Evolutionary conservation across 139 green algal genomes (phyloP).

Genomic region (Bryopsis sp.): DNA sequence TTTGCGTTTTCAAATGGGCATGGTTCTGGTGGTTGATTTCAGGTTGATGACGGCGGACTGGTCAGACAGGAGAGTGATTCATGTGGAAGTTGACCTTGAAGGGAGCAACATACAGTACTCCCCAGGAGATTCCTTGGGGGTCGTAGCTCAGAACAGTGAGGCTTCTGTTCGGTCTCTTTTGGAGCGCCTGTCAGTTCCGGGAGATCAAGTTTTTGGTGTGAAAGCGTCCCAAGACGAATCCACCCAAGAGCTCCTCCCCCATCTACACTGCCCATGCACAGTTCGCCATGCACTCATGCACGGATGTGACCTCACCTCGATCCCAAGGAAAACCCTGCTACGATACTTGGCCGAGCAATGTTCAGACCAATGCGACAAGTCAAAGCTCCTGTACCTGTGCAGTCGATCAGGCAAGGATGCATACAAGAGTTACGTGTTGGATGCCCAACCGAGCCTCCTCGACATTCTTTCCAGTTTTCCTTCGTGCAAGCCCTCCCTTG

Average conservation of each 20-base stretch:
- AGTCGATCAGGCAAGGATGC: conserved; percentile 38
- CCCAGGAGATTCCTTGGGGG: conserved; percentile 77
- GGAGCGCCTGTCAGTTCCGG: conserved; percentile 37
- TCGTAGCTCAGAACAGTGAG: conserved; percentile 66
- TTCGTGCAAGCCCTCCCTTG: conserved; percentile 64
- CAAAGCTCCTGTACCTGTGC: conserved; percentile 49
- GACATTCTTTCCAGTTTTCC: conserved; percentile 68
- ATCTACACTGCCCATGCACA: conserved; percentile 69
- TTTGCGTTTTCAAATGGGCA: neutral
- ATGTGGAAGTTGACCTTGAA: conserved; percentile 70
- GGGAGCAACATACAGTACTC: conserved; percentile 57
- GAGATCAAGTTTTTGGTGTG: conserved; percentile 42
- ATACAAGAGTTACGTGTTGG: conserved; percentile 52
- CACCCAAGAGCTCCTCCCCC: conserved; percentile 25
- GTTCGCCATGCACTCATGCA: conserved; percentile 52
- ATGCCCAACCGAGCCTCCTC: conserved; percentile 53
- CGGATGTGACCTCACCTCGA: conserved; percentile 61
- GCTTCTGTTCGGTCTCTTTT: conserved; percentile 51
- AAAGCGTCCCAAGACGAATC: conserved; percentile 17
- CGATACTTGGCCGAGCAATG: conserved; percentile 79
- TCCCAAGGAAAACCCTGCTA: conserved; percentile 71
- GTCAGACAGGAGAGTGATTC: conserved; percentile 70
- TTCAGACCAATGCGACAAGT: conserved; percentile 46
- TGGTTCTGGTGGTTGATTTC: neutral
- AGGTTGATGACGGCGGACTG: conserved; percentile 44